Evolutionary conservation across 495 filamentous ascomycete genomes (phyloP), one percentile per base, ranked within the genome.

Genomic region (Pseudevernia furfuracea): DNA sequence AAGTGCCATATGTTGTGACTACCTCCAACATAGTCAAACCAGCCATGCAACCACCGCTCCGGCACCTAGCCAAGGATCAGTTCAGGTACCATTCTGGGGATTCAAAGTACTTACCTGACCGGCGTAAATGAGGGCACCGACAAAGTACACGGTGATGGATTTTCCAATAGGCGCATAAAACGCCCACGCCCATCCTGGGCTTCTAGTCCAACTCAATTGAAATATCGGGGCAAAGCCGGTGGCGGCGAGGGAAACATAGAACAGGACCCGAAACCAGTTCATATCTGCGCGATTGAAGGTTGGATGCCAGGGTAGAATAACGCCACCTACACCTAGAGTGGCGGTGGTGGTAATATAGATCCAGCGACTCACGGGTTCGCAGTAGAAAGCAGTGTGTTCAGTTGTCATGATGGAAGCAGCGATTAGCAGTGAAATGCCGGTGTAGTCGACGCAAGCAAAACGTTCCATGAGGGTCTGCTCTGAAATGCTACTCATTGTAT

Each of bases 1-100:
- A 96, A 74, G 75, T 99, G 94, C 94, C 95, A 99, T 32, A 97
- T 85, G 75, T 99, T 99, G 75, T 99, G 94, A 73, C 88, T 91
- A 58, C 89, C 91, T 34, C 95, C 95, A 38, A 94, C 78, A 74
- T 96, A 99, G 74, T 99, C 94, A 68, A 97, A 97, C 69, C 84
- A 82, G 48, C 94, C 94, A 0, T 92, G 95, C 67, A 80, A 87
- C 89, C 90, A 99, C 60, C 91, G 82, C 77, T 99, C 94, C 39
- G 94, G 94, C 11, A 97, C 79, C 66, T 68, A 15, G 6, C 39
- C 52, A 49, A 46, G 41, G 11, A 37, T 66, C 41, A 68, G 52
- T 43, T 15, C 28, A 57, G 41, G 39, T 25, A 39, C 8, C 49
- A n/a, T 30, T 39, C 6, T 37, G 34, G 39, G 23, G 5, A 30